Evolutionary conservation across 495 filamentous ascomycete species (phyloP).

Genomic region (Glutinoglossum americanum): DNA sequence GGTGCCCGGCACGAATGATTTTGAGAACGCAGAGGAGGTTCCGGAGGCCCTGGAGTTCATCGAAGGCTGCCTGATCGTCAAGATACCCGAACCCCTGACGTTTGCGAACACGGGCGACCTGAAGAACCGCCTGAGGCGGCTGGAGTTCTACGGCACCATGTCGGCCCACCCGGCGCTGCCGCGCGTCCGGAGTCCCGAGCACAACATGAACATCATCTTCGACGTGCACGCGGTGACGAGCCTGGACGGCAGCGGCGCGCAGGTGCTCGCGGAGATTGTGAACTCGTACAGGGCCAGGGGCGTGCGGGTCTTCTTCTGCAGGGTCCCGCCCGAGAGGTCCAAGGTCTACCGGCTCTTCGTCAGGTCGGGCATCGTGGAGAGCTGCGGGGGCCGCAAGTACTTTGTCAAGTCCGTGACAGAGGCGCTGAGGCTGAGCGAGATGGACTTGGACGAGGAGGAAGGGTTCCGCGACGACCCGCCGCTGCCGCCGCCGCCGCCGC

Average conservation of each 20-base stretch:
- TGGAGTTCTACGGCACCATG: conserved; percentile 77
- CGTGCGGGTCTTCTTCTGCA: conserved; percentile 72
- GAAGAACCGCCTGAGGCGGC: conserved; percentile 55
- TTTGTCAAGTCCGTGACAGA: conserved; percentile 72
- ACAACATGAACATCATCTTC: conserved; percentile 82
- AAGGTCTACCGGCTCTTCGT: conserved; percentile 53
- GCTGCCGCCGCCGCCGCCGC: too few relatives aligned
- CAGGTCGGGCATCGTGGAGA: conserved; percentile 62
- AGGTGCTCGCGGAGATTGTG: conserved; percentile 82
- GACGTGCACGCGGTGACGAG: conserved; percentile 89
- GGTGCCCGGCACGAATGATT: conserved; percentile 53
- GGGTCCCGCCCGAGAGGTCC: conserved; percentile 38
- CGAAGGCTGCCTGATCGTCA: conserved; percentile 82
- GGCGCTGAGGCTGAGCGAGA: conserved; percentile 58
- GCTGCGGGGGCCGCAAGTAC: conserved; percentile 47
- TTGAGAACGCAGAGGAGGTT: conserved; percentile 73
- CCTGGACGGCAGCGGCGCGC: conserved; percentile 79
- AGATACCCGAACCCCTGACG: conserved; percentile 88
- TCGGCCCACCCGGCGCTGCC: conserved; percentile 72
- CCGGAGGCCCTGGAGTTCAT: conserved; percentile 64
- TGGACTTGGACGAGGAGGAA: conserved; percentile 25
- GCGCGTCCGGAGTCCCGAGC: conserved; percentile 40
- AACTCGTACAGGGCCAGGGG: conserved; percentile 46
- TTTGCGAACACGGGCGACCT: conserved; percentile 94
- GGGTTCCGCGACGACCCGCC: not conserved